Evolutionary conservation across 2,329 filamentous ascomycete species (phyloP), one percentile per base, ranked within the genome.

Genomic region (Trichoderma sp.): DNA sequence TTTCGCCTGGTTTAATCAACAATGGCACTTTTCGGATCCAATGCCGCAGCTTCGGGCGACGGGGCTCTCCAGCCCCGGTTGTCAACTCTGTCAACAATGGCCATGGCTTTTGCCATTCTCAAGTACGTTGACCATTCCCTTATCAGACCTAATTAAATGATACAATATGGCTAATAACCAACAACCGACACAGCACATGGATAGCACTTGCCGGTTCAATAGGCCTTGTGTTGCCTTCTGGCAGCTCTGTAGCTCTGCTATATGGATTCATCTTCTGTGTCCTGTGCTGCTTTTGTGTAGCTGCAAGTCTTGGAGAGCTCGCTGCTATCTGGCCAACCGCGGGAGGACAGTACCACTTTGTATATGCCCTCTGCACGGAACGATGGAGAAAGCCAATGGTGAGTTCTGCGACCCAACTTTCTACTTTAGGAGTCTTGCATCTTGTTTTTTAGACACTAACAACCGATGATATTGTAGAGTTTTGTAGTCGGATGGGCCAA

Each of bases 401-500:
- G 31, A 24, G 62, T 19, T 31, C 10, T 3, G 11, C 10, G 58
- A 21, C 2, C 21, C 16, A 14, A 1, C 11, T 6, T 24, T 8
- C 16, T 10, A 6, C 4, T 2, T 4, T 29, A 14, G 29, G 1
- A 19, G 16, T 19, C 37, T 43, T 43, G 37, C 14, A 40, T 6
- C 14, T n/a, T 55, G 2, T 13, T 55, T 40, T 21, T 8, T 13
- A 31, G 27, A 21, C 5, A 55, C 47, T 64, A 21, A 64, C 33
- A 27, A 40, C 8, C 13, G n/a, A n/a, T 13, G 2, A 3, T 55
- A 2, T 2, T 21, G 7, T 11, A 65, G 62, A 65, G 62, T 13
- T 65, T 65, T 57, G 52, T 65, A 24, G 62, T 65, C 5, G 62
- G 62, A 43, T 65, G 62, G 62, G 62, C 62, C 52, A 65, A 65